Evolutionary conservation across 257 asterid genomes (phyloP), one percentile per base, ranked within the genome.

Genomic region (Solanum medicagineum): DNA sequence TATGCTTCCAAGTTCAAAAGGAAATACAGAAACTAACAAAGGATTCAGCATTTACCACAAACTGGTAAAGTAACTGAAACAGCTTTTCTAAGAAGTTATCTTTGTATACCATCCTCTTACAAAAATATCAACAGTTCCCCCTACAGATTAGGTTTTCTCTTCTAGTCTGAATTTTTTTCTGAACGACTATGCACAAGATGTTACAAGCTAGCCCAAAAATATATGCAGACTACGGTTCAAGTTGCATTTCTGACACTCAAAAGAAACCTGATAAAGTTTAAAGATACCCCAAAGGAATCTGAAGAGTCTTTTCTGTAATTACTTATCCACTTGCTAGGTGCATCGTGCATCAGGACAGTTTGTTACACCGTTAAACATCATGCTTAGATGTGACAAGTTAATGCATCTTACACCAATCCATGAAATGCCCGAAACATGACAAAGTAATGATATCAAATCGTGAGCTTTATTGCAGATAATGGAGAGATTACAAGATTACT

Each of bases 401-500:
- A 77, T 51, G 29, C 47, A 51, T 51, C 62, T 24, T 15, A 70
- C 15, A 29, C 53, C 20, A 26, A 51, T 29, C 45, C 47, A 53
- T 51, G 17, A 29, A 16, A 53, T 16, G 65, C 53, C 83, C 0
- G 11, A 32, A 79, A 14, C 24, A 75, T 7, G 42, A 24, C 5
- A 0, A 53, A 16, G 45, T 16, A 79, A 81, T 24, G 19, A 20
- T 70, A 79, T 20, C 59, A 80, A 56, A 83, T 62, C 13, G 62
- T n/a, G n/a, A 45, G 20, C 19, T 19, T 49, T 32, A 32, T 12
- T 83, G 6, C 68, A 85, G 71, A 51, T 74, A 83, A 68, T 71
- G 42, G 32, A 71, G 26, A 83, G 70, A 32, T 40, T 15, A 89
- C 98, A n/a, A 83, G 70, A 32, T 40, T 15, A 89, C 98, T 93